These are phyloP conservation scores for Irpex sp. DNA, from an alignment of 1,284 basidiomycete genomes.

Conservation along the genomic window DNA sequence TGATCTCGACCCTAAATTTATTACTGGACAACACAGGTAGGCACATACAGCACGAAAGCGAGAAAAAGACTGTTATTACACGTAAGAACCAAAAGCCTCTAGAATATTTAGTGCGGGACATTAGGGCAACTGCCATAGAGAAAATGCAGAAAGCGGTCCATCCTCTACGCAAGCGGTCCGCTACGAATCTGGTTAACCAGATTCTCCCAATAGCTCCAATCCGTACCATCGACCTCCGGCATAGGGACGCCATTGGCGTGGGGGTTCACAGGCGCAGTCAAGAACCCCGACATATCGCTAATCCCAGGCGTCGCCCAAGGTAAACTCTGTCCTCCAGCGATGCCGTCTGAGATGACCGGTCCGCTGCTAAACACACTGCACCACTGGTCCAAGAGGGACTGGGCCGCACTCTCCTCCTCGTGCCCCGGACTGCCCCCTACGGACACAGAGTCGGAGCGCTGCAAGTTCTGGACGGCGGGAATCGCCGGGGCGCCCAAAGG, in stretches of 20 bases:
- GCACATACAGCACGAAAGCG: neutral
- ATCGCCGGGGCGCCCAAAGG: slow-evolving; percentile 29
- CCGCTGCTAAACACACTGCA: slow-evolving; percentile 69
- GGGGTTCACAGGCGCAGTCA: slow-evolving; percentile 31
- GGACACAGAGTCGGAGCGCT: slow-evolving; percentile 37
- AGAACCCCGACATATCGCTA: slow-evolving; percentile 59
- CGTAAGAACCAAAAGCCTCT: neutral
- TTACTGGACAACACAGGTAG: neutral
- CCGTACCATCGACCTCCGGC: slow-evolving; percentile 56
- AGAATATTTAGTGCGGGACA: neutral
- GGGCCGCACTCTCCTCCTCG: slow-evolving; percentile 73
- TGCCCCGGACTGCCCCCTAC: slow-evolving; percentile 54
- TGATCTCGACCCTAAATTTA: neutral
- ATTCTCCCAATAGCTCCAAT: slow-evolving; percentile 81
- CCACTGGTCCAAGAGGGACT: slow-evolving; percentile 77
- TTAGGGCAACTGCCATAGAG: neutral
- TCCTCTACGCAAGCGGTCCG: slow-evolving; percentile 31
- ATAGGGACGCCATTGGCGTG: slow-evolving; percentile 25
- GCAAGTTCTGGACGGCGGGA: slow-evolving; percentile 57
- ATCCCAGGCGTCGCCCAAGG: slow-evolving; percentile 62
- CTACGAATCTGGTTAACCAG: slow-evolving; percentile 73
- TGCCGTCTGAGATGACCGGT: slow-evolving; percentile 42
- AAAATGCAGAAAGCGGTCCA: neutral
- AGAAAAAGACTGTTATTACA: neutral
- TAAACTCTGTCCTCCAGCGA: slow-evolving; percentile 41